Base-by-base conservation (phyloP, 2,329 filamentous ascomycete genomes). In the Gliomastix tumulicola region DNA sequence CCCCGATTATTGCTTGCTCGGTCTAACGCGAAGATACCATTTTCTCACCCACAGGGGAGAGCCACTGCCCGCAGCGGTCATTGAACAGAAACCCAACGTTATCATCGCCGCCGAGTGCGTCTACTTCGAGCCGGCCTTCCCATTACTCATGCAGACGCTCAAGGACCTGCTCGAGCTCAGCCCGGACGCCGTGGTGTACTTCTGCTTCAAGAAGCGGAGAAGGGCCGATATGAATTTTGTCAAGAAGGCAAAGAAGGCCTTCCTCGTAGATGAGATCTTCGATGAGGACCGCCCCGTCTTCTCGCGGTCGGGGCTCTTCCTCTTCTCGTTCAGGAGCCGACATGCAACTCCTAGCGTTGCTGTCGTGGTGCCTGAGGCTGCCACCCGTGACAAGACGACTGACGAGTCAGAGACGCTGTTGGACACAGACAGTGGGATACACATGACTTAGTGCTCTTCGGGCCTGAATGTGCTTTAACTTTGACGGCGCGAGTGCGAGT, bases 61-160 rank as follows among this genome's bases (percentile, higher is more conserved):
- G 44, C 63, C 74, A 36, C 63, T 83, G 32, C 67, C 77, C 25
- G 57, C 64, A 30, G 59, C 65, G 30, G 64, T 82, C 30, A 47
- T 69, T 36, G 60, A 69, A 37, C 67, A 69, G 47, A 74, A 75
- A 43, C 87, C 88, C 15, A 79, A 89, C 50, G 69, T 95, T 38
- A 80, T 98, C 38, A 73, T 97, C n/a, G 92, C 92, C 4, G 90
- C 89, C 28, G 92, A 97, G 59, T 97, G 90, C 62, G 88, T 95
- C 34, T 98, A 97, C 66, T 94, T 94, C 58, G 92, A 97, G 60
- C 88, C 90, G 4, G 87, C 92, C 2, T 97, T 97, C 54, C 89
- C 90, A 21, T 69, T 96, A 22, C 72, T 98, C 32, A 74, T 92
- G 53, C 66, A 79, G 44, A 97, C 90, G 6, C 65, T 97, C 45